Evolutionary conservation across 1,284 basidiomycete species (phyloP), one percentile per base, ranked within the genome.

Genomic region (Heliocybe sulcata): DNA sequence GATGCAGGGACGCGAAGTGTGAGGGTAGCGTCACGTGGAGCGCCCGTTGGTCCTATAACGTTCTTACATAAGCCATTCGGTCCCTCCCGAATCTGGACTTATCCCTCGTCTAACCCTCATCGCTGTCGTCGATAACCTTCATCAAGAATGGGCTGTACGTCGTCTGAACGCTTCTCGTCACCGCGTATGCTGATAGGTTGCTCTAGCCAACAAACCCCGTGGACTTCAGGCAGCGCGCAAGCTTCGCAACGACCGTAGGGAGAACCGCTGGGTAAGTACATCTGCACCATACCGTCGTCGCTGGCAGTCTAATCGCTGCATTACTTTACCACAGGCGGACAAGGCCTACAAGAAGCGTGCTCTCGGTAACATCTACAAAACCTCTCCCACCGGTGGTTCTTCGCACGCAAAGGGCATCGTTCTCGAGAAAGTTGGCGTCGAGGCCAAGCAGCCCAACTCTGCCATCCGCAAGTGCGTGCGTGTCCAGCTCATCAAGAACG

Each of bases 331-430:
- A 31, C 66, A 94, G 92, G 94, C 97, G 77, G 97, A 99, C 80
- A 96, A 96, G 76, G 81, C 87, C 58, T 99, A 98, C 84, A 99
- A 99, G 87, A 99, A 99, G 81, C 92, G 97, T 70, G 96, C 97
- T 58, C 89, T 99, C 60, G 97, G 97, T 64, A 99, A 99, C 81
- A 87, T 98, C 76, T 99, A 96, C 90, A 98, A 97, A 82, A 99
- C 97, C 70, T 99, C 97, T 50, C 97, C 97, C 55, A 99, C 97
- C 62, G 97, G 94, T 80, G 97, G 97, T 66, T 96, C 95, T 55
- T 99, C 97, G 65, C 97, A 99, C 77, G 97, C 97, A 66, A 99
- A 99, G 83, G 97, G 97, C 66, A 99, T 99, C 72, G 97, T 99
- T 61, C 89, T 99, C 61, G 97, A 99, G 81, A 99, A 99, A 83